Evolutionary conservation across 2,329 filamentous ascomycete genomes (phyloP), one percentile per base, ranked within the genome.

Genomic region (Orbilia blumenaviensis): DNA sequence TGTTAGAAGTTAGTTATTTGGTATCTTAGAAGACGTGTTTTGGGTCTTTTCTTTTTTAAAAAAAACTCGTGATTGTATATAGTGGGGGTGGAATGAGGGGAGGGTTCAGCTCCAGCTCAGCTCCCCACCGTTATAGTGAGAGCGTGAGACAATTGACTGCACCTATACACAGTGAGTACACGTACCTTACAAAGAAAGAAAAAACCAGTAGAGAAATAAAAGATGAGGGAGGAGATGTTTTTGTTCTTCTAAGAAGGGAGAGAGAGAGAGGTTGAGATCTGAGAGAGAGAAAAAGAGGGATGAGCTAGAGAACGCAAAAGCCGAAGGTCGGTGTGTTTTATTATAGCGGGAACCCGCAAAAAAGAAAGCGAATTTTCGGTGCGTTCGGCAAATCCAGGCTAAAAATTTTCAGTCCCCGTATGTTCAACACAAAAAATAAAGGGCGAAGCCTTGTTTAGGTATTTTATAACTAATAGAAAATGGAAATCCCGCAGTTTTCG

Each of bases 121-220:
- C 25, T 34, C 54, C 34, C 32, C 54, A n/a, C 54, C 54, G 42
- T 38, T n/a, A n/a, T n/a, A n/a, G n/a, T n/a, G n/a, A n/a, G n/a
- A n/a, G n/a, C 36, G 12, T n/a, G 14, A 18, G 27, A 8, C 48
- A 44, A 66, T 56, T 46, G 48, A 46, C 5, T 8, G 2, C 16
- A 5, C 21, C 1, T 27, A 14, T 25, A 27, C 27, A 12, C 3
- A 36, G 10, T 0, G 6, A 56, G 14, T 12, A 8, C 6, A 67
- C 66, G n/a, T 62, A 69, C 66, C 66, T 56, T 52, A 68, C 54
- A 58, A 36, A 42, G 36, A 61, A 23, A 27, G 25, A 44, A 52
- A 27, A 18, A 25, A 27, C 16, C 18, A 54, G 16, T 18, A 10
- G 3, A 25, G 18, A 25, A 38, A n/a, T 7, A 8, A n/a, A 41